phyloP scores from a whole-genome alignment of 2,329 filamentous ascomycete genomes.

The Nemania bipapillata region DNA sequence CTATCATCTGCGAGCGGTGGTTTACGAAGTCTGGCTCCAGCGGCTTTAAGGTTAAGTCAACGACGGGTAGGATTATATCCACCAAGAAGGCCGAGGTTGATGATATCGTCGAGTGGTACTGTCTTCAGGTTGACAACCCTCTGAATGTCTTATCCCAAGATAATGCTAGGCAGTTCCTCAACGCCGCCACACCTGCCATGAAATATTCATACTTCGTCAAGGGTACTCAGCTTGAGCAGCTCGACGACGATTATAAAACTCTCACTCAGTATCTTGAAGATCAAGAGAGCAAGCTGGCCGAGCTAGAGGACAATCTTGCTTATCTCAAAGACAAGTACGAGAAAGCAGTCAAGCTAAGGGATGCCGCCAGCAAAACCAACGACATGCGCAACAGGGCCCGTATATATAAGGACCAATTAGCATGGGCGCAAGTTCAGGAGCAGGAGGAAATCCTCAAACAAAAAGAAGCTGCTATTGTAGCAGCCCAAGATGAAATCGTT shows the following conservation, averaged over 20 bases:
- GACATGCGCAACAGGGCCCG: constrained; percentile 70
- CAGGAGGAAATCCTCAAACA: constrained; percentile 68
- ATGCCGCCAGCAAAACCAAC: constrained; percentile 73
- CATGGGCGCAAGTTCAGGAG: constrained; percentile 88
- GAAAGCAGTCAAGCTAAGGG: constrained; percentile 71
- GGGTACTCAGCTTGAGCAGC: constrained; percentile 89
- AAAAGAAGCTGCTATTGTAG: constrained; percentile 46
- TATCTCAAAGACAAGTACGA: constrained; percentile 68
- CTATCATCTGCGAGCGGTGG: constrained; percentile 89
- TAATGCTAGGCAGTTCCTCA: constrained; percentile 91
- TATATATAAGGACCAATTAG: constrained; percentile 72
- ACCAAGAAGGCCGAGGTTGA: constrained; percentile 88
- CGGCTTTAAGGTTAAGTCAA: constrained; percentile 87
- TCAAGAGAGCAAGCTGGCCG: constrained; percentile 71
- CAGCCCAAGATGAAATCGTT: constrained; percentile 53
- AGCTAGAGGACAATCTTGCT: constrained; percentile 71
- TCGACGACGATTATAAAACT: constrained; percentile 90
- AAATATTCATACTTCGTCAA: constrained; percentile 98
- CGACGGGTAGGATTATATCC: constrained; percentile 75
- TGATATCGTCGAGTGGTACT: constrained; percentile 92
- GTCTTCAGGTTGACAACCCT: constrained; percentile 94
- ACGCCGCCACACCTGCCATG: constrained; percentile 79
- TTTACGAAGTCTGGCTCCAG: constrained; percentile 80
- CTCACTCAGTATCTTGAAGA: constrained; percentile 82
- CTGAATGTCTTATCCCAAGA: constrained; percentile 96